phyloP scores from a whole-genome alignment of 345 rosid genomes.

The Noccaea caerulescens region DNA sequence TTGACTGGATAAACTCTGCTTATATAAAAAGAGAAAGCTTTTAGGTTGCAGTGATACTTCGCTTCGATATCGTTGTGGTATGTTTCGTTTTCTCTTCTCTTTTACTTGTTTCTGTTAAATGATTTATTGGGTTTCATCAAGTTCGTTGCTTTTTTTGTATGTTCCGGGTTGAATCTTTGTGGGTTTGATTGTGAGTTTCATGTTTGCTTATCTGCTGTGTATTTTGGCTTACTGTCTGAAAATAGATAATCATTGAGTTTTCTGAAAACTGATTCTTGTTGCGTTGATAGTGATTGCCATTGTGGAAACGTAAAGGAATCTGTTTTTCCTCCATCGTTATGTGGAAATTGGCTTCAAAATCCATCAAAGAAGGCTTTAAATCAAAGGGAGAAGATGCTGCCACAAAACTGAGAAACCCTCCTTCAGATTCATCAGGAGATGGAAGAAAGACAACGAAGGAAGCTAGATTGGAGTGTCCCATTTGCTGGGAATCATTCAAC shows the following conservation, averaged over 20 bases:
- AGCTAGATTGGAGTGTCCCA: constrained; percentile 67
- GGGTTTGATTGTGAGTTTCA: neutral
- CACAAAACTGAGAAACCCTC: constrained; percentile 34
- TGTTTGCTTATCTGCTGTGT: constrained; percentile 1
- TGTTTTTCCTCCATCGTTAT: constrained; percentile 23
- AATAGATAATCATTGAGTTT: neutral
- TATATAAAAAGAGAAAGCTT: neutral
- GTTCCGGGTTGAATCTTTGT: constrained; percentile 12
- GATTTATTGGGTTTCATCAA: constrained; percentile 12
- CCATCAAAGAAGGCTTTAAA: constrained; percentile 34
- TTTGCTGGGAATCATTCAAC: constrained; percentile 77
- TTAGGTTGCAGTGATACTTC: neutral
- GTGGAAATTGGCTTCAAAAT: constrained; percentile 52
- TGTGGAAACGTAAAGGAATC: constrained; percentile 13
- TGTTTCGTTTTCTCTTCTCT: constrained; percentile 1
- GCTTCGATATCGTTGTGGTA: constrained; percentile 20
- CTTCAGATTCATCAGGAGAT: constrained; percentile 50
- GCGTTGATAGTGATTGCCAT: neutral
- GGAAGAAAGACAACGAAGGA: constrained; percentile 45
- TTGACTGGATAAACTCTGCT: neutral
- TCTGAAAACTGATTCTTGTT: constrained; percentile 16
- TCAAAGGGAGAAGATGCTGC: constrained; percentile 35
- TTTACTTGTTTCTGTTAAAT: neutral
- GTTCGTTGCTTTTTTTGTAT: constrained; percentile 17
- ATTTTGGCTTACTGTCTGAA: neutral